These are phyloP conservation scores for Anisogramma anomala DNA, from an alignment of 2,329 filamentous ascomycete genomes.

Conservation along the genomic window DNA sequence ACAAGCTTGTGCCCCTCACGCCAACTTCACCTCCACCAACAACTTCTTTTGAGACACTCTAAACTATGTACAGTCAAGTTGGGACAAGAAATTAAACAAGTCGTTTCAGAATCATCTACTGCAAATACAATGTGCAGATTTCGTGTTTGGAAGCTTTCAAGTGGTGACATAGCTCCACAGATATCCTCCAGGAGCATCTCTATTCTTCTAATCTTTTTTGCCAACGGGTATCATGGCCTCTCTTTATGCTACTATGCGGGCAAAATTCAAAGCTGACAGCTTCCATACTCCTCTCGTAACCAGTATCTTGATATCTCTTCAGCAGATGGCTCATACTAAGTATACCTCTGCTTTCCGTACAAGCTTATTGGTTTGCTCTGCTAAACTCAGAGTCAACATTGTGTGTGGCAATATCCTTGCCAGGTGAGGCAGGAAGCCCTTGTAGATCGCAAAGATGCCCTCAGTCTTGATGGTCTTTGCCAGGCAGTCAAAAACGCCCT, in stretches of 20 bases:
- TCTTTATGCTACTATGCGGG: not conserved
- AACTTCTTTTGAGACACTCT: too few species aligned
- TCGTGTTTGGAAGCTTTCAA: too few species aligned
- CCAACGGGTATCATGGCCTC: slow-evolving; percentile 1
- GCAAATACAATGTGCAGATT: too few species aligned
- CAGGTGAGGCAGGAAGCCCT: slow-evolving; percentile 91
- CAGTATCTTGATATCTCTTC: slow-evolving; percentile 6
- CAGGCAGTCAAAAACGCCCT: slow-evolving; percentile 82
- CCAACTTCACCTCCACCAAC: too few species aligned
- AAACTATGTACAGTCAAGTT: too few species aligned
- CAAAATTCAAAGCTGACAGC: not conserved
- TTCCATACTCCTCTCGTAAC: not conserved
- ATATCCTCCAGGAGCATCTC: not conserved
- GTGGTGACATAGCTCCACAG: too few species aligned
- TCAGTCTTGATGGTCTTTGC: slow-evolving; percentile 85
- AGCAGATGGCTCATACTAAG: slow-evolving; percentile 7
- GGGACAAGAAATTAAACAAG: too few species aligned
- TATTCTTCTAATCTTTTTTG: not conserved
- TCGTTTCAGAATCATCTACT: too few species aligned
- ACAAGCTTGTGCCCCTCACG: too few species aligned
- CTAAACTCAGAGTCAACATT: slow-evolving; percentile 81
- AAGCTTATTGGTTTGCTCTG: slow-evolving; percentile 93
- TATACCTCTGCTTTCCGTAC: slow-evolving; percentile 61
- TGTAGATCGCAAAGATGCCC: slow-evolving; percentile 87
- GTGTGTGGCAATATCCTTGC: slow-evolving; percentile 92